These are phyloP conservation scores for Aquanectria penicillioides DNA, from an alignment of 2,329 filamentous ascomycete species.

Conservation along the genomic window DNA sequence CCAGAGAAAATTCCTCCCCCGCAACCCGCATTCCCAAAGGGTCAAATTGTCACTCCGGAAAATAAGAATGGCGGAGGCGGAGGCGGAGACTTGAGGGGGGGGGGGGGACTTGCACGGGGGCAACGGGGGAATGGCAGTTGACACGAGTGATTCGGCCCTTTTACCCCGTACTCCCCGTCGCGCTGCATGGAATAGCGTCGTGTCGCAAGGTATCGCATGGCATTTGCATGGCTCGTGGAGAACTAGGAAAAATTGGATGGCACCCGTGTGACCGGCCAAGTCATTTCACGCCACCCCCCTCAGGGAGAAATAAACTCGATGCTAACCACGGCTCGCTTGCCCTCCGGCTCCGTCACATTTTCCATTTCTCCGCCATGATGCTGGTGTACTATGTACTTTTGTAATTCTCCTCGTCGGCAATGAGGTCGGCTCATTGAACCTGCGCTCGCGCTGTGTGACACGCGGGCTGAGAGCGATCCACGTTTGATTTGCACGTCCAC, in stretches of 20 bases:
- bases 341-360: neutral
- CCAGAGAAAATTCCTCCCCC: too few relatives aligned
- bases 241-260: neutral
- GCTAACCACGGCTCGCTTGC: neutral
- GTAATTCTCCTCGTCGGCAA: slow-evolving; percentile 23
- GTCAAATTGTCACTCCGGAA: neutral
- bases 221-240: neutral
- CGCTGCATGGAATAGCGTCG: too few relatives aligned
- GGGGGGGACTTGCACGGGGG: too few relatives aligned
- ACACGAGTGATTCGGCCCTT: slow-evolving; percentile 1
- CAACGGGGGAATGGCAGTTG: neutral
- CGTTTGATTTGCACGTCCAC: neutral
- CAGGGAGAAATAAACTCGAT: slow-evolving; percentile 2
- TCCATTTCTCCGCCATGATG: slow-evolving; percentile 15
- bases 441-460: too few relatives aligned
- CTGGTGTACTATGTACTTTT: too few relatives aligned
- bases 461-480: neutral
- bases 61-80: neutral
- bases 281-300: slow-evolving; percentile 5
- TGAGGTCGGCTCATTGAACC: neutral
- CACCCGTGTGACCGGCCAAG: neutral
- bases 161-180: slow-evolving; percentile 5
- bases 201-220: too few relatives aligned
- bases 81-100: neutral
- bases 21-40: too few relatives aligned